phyloP scores from a whole-genome alignment of 352 stramenopile species.

The Phytophthora aleatoria region DNA sequence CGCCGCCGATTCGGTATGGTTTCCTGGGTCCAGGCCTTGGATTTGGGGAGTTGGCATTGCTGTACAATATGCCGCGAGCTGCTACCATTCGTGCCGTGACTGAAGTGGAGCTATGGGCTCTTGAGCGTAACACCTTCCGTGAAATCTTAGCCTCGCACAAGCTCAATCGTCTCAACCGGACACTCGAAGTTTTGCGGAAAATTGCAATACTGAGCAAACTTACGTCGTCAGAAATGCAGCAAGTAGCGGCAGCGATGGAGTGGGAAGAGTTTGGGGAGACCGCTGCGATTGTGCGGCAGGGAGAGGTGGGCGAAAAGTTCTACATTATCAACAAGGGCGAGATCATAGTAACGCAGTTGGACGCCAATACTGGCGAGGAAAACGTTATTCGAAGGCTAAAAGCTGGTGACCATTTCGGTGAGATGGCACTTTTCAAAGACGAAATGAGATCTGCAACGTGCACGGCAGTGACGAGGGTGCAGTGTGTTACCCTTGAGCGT shows the following conservation, averaged over 20 bases:
- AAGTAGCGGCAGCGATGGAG: slow-evolving; percentile 78
- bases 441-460: slow-evolving; percentile 92
- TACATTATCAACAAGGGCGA: slow-evolving; percentile 83
- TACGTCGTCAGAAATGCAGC: slow-evolving; percentile 65
- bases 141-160: slow-evolving; percentile 82
- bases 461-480: slow-evolving; percentile 68
- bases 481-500: slow-evolving; percentile 67
- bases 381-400: slow-evolving; percentile 65
- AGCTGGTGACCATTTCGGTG: slow-evolving; percentile 92
- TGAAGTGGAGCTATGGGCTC: slow-evolving; percentile 66
- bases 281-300: slow-evolving; percentile 67
- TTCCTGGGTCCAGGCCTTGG: slow-evolving; percentile 64
- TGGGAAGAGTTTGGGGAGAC: slow-evolving; percentile 76
- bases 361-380: slow-evolving; percentile 44
- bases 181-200: slow-evolving; percentile 57
- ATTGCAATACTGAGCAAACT: slow-evolving; percentile 75
- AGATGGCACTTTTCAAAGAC: slow-evolving; percentile 93
- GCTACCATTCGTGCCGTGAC: slow-evolving; percentile 88
- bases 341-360: slow-evolving; percentile 68
- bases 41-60: slow-evolving; percentile 97
- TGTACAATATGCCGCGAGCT: slow-evolving; percentile 96
- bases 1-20: slow-evolving; percentile 70
- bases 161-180: slow-evolving; percentile 61
- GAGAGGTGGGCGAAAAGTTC: slow-evolving; percentile 78
- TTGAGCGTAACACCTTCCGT: slow-evolving; percentile 76